Base-by-base conservation (phyloP, 768 basidiomycete genomes). In the Calocybe gangraenosa region DNA sequence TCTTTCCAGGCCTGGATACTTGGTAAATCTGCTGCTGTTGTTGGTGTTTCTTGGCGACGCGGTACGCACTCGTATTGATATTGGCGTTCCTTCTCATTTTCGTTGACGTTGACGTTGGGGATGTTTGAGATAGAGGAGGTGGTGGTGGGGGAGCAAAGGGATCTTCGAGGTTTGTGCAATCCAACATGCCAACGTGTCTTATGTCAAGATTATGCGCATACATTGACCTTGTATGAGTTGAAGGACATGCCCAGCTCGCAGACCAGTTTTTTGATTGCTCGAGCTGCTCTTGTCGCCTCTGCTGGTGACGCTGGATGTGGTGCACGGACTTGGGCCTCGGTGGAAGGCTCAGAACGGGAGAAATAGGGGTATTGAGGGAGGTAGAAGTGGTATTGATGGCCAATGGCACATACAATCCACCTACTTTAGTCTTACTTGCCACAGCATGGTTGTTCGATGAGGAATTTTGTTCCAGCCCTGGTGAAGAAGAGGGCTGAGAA, bases 401-500 rank as follows among this genome's bases (percentile, higher is more conserved):
- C 20, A 8, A 18, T 7, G 41, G 6, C 14, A 15, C 41, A 30
- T 42, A 13, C 4, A 14, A 15, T 18, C 14, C 30, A 17, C 18
- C 15, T 18, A 25, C 5, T 4, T 25, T 3, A 17, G 31, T 17
- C 7, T 14, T 31, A 18, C 14, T 33, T 7, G 11, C 28, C 15
- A 14, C 19, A 3, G 11, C n/a, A 25, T n/a, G 14, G 4, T 21
- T 40, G 18, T 25, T 13, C 6, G 45, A 34, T 4, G 44, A 28
- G 13, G 40, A 36, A 1, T 25, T 37, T 3, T 45, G 44, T 28
- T 53, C 46, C 13, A 44, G 44, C 10, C 35, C 37, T 2, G 51
- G 48, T 20, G 48, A 49, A 45, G 46, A 49, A 38, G 49, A n/a
- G n/a, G n/a, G n/a, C n/a, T n/a, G n/a, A n/a, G n/a, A 49, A 2